A percentile compares a stretch with the other conserved stretches of the same genome.
phyloP scores from a whole-genome alignment of 257 asterid genomes.

The Jacaranda mimosifolia region DNA sequence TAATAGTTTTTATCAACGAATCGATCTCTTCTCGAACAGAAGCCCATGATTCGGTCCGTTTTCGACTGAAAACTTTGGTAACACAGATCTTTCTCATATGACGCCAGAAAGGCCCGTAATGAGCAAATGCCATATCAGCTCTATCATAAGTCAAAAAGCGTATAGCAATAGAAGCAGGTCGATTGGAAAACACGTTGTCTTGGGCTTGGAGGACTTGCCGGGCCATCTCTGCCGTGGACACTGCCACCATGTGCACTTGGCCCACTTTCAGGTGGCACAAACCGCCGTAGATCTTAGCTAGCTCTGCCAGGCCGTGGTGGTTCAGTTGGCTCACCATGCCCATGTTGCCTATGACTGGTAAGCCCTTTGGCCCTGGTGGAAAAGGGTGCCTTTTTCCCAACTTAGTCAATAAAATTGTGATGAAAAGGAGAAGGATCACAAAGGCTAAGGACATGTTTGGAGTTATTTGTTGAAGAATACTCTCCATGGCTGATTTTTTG shows the following conservation, averaged over 20 bases:
- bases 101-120: slow-evolving; percentile 92
- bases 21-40: slow-evolving; percentile 76
- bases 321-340: slow-evolving; percentile 62
- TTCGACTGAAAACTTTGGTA: slow-evolving; percentile 77
- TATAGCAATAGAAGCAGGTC: slow-evolving; percentile 76
- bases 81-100: slow-evolving; percentile 84
- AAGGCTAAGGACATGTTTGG: slow-evolving; percentile 37
- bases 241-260: slow-evolving; percentile 61
- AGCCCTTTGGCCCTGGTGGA: slow-evolving; percentile 85
- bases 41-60: slow-evolving; percentile 85
- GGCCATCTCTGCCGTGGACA: slow-evolving; percentile 76
- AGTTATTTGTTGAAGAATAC: background rate
- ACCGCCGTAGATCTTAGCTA: slow-evolving; percentile 75
- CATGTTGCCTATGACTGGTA: slow-evolving; percentile 77
- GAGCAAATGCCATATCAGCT: slow-evolving; percentile 89
- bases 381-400: background rate
- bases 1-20: slow-evolving; percentile 32
- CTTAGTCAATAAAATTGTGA: slow-evolving; percentile 9
- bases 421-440: slow-evolving; percentile 2
- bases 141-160: slow-evolving; percentile 70
- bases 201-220: slow-evolving; percentile 80
- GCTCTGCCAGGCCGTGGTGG: slow-evolving; percentile 75
- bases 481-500: slow-evolving; percentile 24
- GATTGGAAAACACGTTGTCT: slow-evolving; percentile 75
- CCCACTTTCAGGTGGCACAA: slow-evolving; percentile 68